Base-by-base conservation (phyloP, 805 yeast genomes). In the Saturnispora quitensis region DNA sequence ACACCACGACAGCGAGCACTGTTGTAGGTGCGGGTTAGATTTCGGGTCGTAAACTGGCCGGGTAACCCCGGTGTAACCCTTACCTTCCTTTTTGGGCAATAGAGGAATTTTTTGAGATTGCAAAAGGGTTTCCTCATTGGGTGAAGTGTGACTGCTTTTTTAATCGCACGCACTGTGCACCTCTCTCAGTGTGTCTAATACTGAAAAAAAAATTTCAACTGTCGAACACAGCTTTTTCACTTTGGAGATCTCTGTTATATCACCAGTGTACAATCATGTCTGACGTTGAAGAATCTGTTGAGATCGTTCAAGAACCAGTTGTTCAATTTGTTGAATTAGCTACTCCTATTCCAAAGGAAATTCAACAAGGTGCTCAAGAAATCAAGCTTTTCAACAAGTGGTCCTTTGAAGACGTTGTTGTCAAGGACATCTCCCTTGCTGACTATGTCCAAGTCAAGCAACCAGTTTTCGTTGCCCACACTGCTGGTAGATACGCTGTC, bases 361-460 rank as follows among this genome's bases (percentile, higher is more conserved):
- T 93, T 71, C 95, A 88, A 78, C 86, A 83, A 73, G 97, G 96
- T 76, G 89, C 91, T 74, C 84, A 82, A 73, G 95, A 89, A 79
- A 85, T 93, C 76, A 91, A 89, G 80, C 84, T 93, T 71, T 93
- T 93, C 91, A 93, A 93, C 96, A 93, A 91, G 80, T 93, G 99
- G 99, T 84, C 97, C 63, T 95, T 87, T 73, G 95, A 90, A 76
- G 97, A 89, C 58, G 93, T 93, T 69, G 93, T 90, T 76, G 89
- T 93, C 68, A 89, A 89, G 83, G 99, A 93, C 75, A 86, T 95
- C 72, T 91, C 99, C 62, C 82, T 93, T 74, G 89, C 93, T 70
- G 99, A 93, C 80, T 93, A 93, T 93, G 78, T 93, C 68, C 98
- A 91, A 81, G 80, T 93, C 78, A 86, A 95, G 77, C 87, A 86